A percentile compares a stretch with the other conserved stretches of the same genome.
Conservation (phyloP, 2,329 filamentous ascomycete species). For the Grosmannia clavigera region DNA sequence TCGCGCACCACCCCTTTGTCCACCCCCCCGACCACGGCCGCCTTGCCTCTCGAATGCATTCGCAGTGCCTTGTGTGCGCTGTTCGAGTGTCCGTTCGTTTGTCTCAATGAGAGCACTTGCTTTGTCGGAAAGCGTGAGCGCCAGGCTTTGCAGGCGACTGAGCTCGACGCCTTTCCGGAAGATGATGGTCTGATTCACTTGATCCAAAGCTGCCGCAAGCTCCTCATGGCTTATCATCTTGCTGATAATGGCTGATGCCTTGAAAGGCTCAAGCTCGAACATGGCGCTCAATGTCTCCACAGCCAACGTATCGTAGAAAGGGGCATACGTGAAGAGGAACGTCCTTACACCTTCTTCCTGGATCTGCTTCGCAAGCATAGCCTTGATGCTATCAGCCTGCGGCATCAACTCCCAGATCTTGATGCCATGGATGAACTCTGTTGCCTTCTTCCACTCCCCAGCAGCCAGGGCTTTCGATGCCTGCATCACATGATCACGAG, state of each 20-base stretch:
- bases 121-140: conserved; percentile 90
- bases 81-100: conserved; percentile 95
- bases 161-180: conserved; percentile 99
- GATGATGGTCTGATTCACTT: conserved; percentile 93
- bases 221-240: conserved; percentile 99
- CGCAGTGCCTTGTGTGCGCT: conserved; percentile 87
- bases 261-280: conserved; percentile 87
- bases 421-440: conserved; percentile 87
- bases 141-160: conserved; percentile 86
- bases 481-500: conserved; percentile 98
- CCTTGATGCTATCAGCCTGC: conserved; percentile 83
- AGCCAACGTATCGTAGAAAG: conserved; percentile 95
- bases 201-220: conserved; percentile 87
- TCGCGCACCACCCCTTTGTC: conserved; percentile 48
- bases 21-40: conserved; percentile 61
- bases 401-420: conserved; percentile 99
- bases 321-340: conserved; percentile 98
- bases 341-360: conserved; percentile 97
- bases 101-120: conserved; percentile 90
- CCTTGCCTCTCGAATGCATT: conserved; percentile 93
- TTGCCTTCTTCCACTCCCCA: conserved; percentile 97
- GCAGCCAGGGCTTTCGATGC: conserved; percentile 92
- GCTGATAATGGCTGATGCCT: conserved; percentile 89
- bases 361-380: conserved; percentile 94
- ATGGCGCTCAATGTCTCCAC: conserved; percentile 75